Conservation (phyloP, 768 basidiomycete species). For the Boletellus sp. region DNA sequence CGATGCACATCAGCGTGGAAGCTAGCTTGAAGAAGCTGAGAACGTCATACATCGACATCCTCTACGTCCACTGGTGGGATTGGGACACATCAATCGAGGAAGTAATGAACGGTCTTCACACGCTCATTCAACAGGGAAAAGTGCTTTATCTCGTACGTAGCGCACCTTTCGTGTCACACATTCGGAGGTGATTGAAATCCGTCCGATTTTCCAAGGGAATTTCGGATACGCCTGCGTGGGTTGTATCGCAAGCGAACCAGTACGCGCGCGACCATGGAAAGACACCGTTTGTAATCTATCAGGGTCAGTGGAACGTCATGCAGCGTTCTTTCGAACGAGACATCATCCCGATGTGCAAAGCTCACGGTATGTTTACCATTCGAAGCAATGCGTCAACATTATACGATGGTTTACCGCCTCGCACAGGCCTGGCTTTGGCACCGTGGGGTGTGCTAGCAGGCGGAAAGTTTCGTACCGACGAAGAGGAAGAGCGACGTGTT, state of each 20-base stretch:
- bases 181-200: no score
- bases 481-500: neutral
- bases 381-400: no score
- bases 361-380: neutral
- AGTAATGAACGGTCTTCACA: slow-evolving; percentile 33
- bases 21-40: slow-evolving; percentile 17
- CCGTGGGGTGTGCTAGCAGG: neutral
- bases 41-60: slow-evolving; percentile 13
- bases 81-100: slow-evolving; percentile 37
- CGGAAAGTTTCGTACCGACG: neutral
- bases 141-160: neutral
- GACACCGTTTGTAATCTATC: neutral
- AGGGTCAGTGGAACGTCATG: neutral
- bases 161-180: neutral
- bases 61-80: slow-evolving; percentile 27
- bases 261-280: neutral
- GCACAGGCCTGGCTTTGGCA: neutral
- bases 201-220: neutral
- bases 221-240: neutral
- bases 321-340: neutral
- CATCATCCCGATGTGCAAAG: neutral
- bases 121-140: neutral
- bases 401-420: no score
- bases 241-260: neutral
- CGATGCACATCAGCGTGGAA: slow-evolving; percentile 36